Conservation (phyloP, 768 basidiomycete species). For the Dentipellis fragilis region DNA sequence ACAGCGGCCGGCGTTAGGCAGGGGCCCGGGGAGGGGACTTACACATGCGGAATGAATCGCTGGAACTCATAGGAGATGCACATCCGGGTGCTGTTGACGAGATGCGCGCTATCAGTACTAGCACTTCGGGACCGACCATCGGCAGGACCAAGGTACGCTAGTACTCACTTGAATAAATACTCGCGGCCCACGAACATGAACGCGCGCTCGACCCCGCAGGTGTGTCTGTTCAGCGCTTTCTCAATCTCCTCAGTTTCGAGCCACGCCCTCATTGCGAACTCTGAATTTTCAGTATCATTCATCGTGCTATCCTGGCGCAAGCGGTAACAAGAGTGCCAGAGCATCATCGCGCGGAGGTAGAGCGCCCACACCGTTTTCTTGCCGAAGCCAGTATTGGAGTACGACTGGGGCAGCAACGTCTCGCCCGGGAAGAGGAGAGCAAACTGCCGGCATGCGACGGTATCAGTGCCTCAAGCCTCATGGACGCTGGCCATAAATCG, state of each 20-base stretch:
- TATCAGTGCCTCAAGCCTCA: background rate
- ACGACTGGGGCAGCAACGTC: conserved; percentile 30
- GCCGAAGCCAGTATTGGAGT: conserved; percentile 21
- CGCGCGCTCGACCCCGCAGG: conserved; percentile 55
- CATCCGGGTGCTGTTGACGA: conserved; percentile 46
- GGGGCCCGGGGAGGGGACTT: too few species aligned
- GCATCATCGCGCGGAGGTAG: conserved; percentile 54
- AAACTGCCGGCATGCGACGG: conserved; percentile 31
- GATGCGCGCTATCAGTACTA: conserved; percentile 7
- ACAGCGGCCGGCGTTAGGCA: conserved; percentile 11
- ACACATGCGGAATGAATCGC: conserved; percentile 49
- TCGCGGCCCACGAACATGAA: conserved; percentile 65
- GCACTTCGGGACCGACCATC: background rate
- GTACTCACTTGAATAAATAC: conserved; percentile 64
- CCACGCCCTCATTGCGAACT: conserved; percentile 62
- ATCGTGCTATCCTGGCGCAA: conserved; percentile 36
- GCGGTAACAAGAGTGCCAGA: conserved; percentile 66
- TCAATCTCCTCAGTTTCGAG: conserved; percentile 61
- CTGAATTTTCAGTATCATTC: conserved; percentile 41
- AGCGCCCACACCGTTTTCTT: conserved; percentile 74
- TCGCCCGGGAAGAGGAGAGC: conserved; percentile 73
- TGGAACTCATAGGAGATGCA: conserved; percentile 63
- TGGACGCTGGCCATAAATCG: background rate
- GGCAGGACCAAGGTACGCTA: background rate
- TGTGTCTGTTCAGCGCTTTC: conserved; percentile 48